phyloP scores from a whole-genome alignment of 805 yeast species.

The Ogataea ramenticola region DNA sequence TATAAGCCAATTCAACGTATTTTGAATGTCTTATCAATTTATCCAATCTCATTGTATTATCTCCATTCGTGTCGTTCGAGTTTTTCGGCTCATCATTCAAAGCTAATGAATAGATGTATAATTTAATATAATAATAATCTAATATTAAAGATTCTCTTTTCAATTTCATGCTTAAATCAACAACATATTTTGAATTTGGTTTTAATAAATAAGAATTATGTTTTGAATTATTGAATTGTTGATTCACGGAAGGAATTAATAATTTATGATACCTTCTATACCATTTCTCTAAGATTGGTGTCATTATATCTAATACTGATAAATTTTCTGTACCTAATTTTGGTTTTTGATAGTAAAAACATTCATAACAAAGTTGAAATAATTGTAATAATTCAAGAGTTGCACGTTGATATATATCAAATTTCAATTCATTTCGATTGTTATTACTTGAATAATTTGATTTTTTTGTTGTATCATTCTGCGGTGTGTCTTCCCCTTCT shows the following conservation, averaged over 20 bases:
- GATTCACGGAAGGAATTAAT: conserved; percentile 36
- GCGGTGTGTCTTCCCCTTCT: no score
- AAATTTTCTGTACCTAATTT: conserved; percentile 55
- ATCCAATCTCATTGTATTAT: conserved; percentile 41
- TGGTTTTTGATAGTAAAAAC: conserved; percentile 63
- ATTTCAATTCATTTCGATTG: conserved; percentile 31
- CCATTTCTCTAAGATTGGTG: conserved; percentile 80
- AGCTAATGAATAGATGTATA: conserved; percentile 81
- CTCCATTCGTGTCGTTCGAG: conserved; percentile 1
- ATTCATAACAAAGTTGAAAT: conserved; percentile 75
- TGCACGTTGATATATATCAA: conserved; percentile 63
- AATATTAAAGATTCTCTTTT: conserved; percentile 68
- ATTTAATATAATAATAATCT: conserved; percentile 78
- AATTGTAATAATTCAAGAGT: conserved; percentile 74
- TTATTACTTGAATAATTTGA: background rate
- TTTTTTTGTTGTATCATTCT: conserved; percentile 18
- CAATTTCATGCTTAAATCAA: conserved; percentile 34
- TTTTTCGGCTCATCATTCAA: conserved; percentile 38
- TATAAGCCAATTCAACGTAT: conserved; percentile 75
- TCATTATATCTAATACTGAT: conserved; percentile 61
- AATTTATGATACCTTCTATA: conserved; percentile 51
- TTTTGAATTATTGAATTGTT: conserved; percentile 13
- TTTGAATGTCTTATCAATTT: conserved; percentile 68
- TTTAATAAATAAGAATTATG: conserved; percentile 20
- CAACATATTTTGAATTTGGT: conserved; percentile 28